Evolutionary conservation across 768 basidiomycete genomes (phyloP).

Genomic region (Heimioporus sp.): DNA sequence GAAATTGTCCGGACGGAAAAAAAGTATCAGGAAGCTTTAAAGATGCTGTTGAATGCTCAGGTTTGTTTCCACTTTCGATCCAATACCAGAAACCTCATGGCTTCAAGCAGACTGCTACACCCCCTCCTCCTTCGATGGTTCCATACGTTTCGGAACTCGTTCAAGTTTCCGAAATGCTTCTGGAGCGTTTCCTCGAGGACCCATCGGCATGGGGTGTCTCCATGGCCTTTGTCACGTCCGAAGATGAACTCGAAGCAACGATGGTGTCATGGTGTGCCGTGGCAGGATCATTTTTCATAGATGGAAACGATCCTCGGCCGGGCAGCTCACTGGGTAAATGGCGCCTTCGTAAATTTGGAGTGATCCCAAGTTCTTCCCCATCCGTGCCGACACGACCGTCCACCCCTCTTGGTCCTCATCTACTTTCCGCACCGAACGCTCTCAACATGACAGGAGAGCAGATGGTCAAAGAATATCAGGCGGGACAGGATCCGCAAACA

Average conservation of each 20-base stretch:
- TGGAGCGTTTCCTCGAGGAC: constrained; percentile 54
- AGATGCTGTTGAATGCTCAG: constrained; percentile 35
- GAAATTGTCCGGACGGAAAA: constrained; percentile 48
- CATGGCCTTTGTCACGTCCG: constrained; percentile 52
- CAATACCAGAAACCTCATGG: background rate
- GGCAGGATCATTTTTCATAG: constrained; percentile 37
- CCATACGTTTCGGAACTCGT: constrained; percentile 52
- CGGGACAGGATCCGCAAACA: background rate
- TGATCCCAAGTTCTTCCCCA: constrained; percentile 3
- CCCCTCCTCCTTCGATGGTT: constrained; percentile 52
- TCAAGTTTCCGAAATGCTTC: constrained; percentile 46
- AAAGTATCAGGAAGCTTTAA: constrained; percentile 40
- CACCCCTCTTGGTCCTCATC: constrained; percentile 3
- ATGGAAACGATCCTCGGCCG: constrained; percentile 11
- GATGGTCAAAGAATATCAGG: constrained; percentile 2
- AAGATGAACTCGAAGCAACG: constrained; percentile 52
- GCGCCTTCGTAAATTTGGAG: constrained; percentile 21
- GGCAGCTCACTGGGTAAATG: constrained; percentile 17
- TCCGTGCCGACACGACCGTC: constrained; percentile 7
- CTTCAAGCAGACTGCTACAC: constrained; percentile 32
- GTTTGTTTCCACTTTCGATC: constrained; percentile 18
- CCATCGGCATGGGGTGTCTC: constrained; percentile 68
- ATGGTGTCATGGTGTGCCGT: constrained; percentile 51
- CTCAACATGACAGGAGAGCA: constrained; percentile 4
- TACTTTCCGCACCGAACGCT: constrained; percentile 8